A percentile compares a stretch with the other conserved stretches of the same genome.
phyloP scores from a whole-genome alignment of 2,329 filamentous ascomycete species.

The Cladophialophora bantiana region DNA sequence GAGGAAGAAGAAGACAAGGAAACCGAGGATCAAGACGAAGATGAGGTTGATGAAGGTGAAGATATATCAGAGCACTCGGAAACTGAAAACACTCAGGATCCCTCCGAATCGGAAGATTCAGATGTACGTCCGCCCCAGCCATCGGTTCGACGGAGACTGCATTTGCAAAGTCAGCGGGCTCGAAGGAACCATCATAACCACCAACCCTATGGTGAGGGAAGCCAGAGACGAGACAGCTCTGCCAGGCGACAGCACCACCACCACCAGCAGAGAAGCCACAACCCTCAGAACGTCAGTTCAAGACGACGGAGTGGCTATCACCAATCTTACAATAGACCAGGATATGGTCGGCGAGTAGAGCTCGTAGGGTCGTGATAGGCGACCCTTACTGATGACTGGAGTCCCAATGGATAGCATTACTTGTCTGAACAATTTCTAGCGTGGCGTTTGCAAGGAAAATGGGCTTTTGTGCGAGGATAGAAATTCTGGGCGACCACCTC shows the following conservation, averaged over 20 bases:
- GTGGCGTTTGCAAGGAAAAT: slow-evolving; percentile 12
- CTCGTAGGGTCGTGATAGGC: slow-evolving; percentile 6
- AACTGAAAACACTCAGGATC: slow-evolving; percentile 1
- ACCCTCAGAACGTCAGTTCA: not conserved
- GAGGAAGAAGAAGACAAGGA: slow-evolving; percentile 24
- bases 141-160: slow-evolving; percentile 26
- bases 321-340: slow-evolving; percentile 8
- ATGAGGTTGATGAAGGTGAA: slow-evolving; percentile 1
- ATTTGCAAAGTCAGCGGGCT: slow-evolving; percentile 30
- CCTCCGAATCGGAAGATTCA: slow-evolving; percentile 34
- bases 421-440: slow-evolving; percentile 10
- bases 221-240: not conserved
- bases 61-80: slow-evolving; percentile 3
- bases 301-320: slow-evolving; percentile 1
- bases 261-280: not conserved
- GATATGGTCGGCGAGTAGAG: slow-evolving; percentile 14
- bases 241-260: not conserved
- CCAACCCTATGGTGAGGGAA: not conserved
- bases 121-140: slow-evolving; percentile 37
- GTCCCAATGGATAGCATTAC: not conserved
- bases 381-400: not conserved
- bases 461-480: slow-evolving; percentile 1
- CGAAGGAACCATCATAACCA: slow-evolving; percentile 24
- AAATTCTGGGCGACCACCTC: slow-evolving; percentile 1
- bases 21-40: slow-evolving; percentile 17